Base-by-base conservation (phyloP, 139 green algal species). In the Haematococcus lacustris region DNA sequence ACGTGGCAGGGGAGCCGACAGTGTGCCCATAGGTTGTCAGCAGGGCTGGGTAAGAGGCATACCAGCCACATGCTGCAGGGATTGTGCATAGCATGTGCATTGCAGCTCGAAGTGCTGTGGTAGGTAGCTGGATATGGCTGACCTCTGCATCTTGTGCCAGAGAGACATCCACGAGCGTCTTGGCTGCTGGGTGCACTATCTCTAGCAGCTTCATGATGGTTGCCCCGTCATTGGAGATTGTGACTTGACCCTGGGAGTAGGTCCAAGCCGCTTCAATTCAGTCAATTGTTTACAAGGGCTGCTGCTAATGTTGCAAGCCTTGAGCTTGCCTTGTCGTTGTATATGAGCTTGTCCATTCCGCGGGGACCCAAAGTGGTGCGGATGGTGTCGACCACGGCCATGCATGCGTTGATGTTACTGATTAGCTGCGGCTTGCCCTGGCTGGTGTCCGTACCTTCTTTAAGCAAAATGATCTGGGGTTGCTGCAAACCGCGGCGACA, bases 191-290 rank as follows among this genome's bases (percentile, higher is more conserved):
- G 78, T 99, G 95, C 41, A 99, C 91, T 51, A 99, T 96, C 73
- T 98, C 95, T 38, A 99, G 86, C 4, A 97, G 90, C 82, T 97
- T 97, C 95, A 99, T 98, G 83, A 99, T 98, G 38, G 95, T 99
- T 13, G 94, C 94, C 23, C 94, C 94, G 73, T 98, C 94, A 78
- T 98, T 98, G 26, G 87, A 94, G 50, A 98, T 98, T 3, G 94
- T 98, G 7, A 96, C 93, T 38, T 77, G 77, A 26, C 88, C 89
- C 79, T 92, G 83, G 51, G 73, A 51, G 64, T 70, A 38, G 21
- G 17, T 9, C 25, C 57, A 25, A 64, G 43, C 43, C 47, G 13
- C 47, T 57, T 57, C 47, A 21, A 57, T 28, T 57, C 47, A 57
- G 13, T 57, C 47, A 13, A 28, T 13, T 57, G 47, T 28, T 28